These are phyloP conservation scores for Phyllostachys edulis DNA, from an alignment of 176 grass and related monocot genomes.

Conservation along the genomic window DNA sequence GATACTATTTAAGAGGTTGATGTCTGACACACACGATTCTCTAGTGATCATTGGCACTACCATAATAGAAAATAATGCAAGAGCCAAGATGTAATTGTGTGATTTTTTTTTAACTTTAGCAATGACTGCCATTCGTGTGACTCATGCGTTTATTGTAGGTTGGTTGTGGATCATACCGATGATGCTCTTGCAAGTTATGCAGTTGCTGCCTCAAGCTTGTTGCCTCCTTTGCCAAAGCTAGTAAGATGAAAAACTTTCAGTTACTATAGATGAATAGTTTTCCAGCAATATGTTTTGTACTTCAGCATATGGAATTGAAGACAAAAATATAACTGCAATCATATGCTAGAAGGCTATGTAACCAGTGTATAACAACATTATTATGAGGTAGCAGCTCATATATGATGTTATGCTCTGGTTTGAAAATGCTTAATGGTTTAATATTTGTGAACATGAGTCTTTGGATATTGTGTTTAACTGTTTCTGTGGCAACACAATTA, in stretches of 20 bases:
- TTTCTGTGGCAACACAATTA: background rate
- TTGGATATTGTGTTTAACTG: background rate
- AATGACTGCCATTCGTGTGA: background rate
- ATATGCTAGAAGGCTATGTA: background rate
- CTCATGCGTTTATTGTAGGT: constrained; percentile 15
- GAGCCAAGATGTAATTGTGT: background rate
- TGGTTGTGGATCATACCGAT: constrained; percentile 41
- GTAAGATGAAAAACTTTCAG: constrained; percentile 3
- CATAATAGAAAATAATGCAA: background rate
- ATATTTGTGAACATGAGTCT: background rate
- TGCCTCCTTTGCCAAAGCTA: constrained; percentile 71
- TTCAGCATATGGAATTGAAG: background rate
- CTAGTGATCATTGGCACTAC: background rate
- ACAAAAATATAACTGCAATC: background rate
- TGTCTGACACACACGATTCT: background rate
- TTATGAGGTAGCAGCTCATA: background rate
- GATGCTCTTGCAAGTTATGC: constrained; percentile 62
- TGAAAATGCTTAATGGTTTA: background rate
- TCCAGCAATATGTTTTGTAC: background rate
- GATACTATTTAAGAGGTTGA: background rate
- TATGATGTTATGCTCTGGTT: background rate
- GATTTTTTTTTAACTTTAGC: background rate
- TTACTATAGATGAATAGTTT: background rate
- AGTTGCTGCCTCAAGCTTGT: constrained; percentile 64
- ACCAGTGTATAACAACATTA: background rate